These are phyloP conservation scores for Lactarius hengduanensis DNA, from an alignment of 768 basidiomycete species.

Conservation along the genomic window DNA sequence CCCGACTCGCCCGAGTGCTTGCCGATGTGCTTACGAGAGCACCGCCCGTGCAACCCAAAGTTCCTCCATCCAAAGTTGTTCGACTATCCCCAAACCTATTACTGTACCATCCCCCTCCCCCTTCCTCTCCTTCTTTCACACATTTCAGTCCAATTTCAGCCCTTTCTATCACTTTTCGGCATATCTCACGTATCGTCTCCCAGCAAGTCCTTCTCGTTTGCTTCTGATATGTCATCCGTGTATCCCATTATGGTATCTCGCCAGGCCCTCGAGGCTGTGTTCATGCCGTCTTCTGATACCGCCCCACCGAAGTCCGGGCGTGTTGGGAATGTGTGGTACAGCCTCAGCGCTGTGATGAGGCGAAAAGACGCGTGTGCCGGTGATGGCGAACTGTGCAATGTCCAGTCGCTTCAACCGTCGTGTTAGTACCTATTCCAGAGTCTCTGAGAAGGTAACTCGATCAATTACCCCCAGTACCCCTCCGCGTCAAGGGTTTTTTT, in stretches of 20 bases:
- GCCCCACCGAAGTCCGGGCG: constrained; percentile 25
- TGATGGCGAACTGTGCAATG: constrained; percentile 56
- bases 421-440: constrained; percentile 11
- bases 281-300: constrained; percentile 31
- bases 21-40: neutral
- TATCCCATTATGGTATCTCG: constrained; percentile 45
- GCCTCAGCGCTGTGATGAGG: constrained; percentile 65
- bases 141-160: constrained; percentile 52
- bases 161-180: constrained; percentile 44
- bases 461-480: constrained; percentile 80
- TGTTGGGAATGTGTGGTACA: constrained; percentile 52
- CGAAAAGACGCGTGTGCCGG: constrained; percentile 80
- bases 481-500: constrained; percentile 53
- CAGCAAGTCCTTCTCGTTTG: constrained; percentile 36
- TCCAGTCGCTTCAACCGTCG: constrained; percentile 66
- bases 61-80: constrained; percentile 62
- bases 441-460: constrained; percentile 8
- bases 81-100: constrained; percentile 38
- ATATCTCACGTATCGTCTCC: constrained; percentile 39
- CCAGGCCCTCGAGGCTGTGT: constrained; percentile 48
- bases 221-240: constrained; percentile 31
- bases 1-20: neutral
- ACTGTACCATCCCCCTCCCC: constrained; percentile 19
- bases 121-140: constrained; percentile 31
- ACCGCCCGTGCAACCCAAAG: constrained; percentile 50